Evolutionary conservation across 73 alveolate genomes (phyloP), one percentile per base, ranked within the genome.

Genomic region (Paramecium bursaria): DNA sequence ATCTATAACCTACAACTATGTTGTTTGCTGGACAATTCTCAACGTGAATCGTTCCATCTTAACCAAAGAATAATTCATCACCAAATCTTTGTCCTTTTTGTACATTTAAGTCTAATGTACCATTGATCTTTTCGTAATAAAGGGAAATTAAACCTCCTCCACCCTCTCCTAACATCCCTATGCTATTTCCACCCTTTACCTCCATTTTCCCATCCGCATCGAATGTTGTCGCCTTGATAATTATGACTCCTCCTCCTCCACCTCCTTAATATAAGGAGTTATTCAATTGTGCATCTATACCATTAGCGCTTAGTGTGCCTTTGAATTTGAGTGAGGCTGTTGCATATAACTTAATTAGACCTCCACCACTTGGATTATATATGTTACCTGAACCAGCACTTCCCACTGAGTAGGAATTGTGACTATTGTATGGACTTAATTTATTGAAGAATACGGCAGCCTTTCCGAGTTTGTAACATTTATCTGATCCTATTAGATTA

Each of bases 231-330:
- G 88, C 33, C 4, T 9, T n/a, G 9, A 75, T 75, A 22, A 50
- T 44, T 2, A 75, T 50, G 6, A 55, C 49, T 30, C 88, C 88
- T 14, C 88, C 88, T 0, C 88, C 88, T 11, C 88, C 88, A 27
- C 88, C 88, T 2, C 88, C 88, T 29, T 25, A 75, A 3, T 27
- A 50, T 7, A 6, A 4, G 0, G 10, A 0, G 33, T 27, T 44
- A 31, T 14, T 14, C 0, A 17, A 13, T 10, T 48, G 22, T 29
- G 77, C 88, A 31, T 50, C 46, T 13, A 26, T 54, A n/a, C 88
- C 88, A 75, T 75, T 51, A 30, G 67, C 21, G 4, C 19, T 21
- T 6, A 75, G 31, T 29, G 14, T 3, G 9, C 88, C 88, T 11
- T 75, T 42, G 14, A 75, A 23, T 6, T 11, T 10, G 2, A 75